phyloP scores from a whole-genome alignment of 176 grass and related monocot genomes.

The Oryza australiensis region DNA sequence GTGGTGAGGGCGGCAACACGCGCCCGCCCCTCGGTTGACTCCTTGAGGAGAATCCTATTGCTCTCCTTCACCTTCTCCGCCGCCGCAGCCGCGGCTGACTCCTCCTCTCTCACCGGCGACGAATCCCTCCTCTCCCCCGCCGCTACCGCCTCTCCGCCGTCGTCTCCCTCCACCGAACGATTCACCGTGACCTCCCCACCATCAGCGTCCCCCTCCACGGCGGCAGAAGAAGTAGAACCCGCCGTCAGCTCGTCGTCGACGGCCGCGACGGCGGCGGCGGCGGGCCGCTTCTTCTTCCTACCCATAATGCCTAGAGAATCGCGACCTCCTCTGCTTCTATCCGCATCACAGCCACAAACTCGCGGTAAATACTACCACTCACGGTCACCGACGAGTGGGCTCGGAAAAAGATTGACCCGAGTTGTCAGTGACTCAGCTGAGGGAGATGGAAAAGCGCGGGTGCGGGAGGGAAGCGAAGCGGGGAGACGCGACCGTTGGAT shows the following conservation, averaged over 20 bases:
- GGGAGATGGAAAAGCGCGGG: background rate
- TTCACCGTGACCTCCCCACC: background rate
- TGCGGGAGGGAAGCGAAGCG: background rate
- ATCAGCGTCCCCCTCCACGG: background rate
- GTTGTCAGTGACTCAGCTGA: background rate
- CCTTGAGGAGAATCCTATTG: background rate
- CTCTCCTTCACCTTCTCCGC: background rate
- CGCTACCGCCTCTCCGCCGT: background rate
- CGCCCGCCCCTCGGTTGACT: slow-evolving; percentile 8
- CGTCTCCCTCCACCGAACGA: background rate
- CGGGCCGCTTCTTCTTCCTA: background rate
- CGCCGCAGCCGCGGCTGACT: background rate
- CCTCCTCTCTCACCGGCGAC: background rate
- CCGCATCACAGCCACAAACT: background rate
- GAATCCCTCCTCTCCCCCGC: background rate
- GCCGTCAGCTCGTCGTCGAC: background rate
- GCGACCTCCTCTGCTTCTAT: background rate
- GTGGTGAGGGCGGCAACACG: slow-evolving; percentile 13
- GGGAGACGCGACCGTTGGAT: slow-evolving; percentile 24
- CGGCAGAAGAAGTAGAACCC: background rate
- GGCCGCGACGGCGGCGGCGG: no score
- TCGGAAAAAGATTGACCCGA: background rate
- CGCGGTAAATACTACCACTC: background rate
- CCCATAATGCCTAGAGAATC: slow-evolving; percentile 5
- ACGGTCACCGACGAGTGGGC: background rate